These are phyloP conservation scores for Elsinoe batatas DNA, from an alignment of 2,329 filamentous ascomycete genomes.

Conservation along the genomic window DNA sequence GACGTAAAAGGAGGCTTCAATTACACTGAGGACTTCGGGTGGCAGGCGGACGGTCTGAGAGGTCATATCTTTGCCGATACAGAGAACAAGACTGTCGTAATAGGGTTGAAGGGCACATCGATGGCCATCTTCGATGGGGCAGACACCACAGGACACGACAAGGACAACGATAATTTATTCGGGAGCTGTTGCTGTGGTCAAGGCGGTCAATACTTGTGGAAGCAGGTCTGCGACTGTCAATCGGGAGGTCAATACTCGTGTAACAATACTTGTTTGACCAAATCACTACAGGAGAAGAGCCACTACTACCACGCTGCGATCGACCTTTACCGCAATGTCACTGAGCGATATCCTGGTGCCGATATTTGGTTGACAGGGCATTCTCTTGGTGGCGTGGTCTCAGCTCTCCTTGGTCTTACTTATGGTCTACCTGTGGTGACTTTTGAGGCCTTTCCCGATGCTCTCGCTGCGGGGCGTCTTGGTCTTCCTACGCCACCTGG, in stretches of 20 bases:
- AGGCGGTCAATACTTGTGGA: constrained; percentile 78
- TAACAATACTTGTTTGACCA: constrained; percentile 75
- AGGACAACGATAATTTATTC: constrained; percentile 88
- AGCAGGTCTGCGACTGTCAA: constrained; percentile 74
- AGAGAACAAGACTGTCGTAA: constrained; percentile 72
- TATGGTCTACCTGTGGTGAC: constrained; percentile 79
- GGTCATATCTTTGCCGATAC: constrained; percentile 87
- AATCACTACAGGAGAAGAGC: constrained; percentile 66
- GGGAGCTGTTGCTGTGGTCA: constrained; percentile 94
- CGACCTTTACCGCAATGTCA: constrained; percentile 82
- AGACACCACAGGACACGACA: constrained; percentile 73
- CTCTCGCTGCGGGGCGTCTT: constrained; percentile 67
- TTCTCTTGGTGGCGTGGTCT: constrained; percentile 77
- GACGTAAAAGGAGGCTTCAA: constrained; percentile 69
- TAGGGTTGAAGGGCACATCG: constrained; percentile 65
- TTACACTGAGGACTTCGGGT: constrained; percentile 75
- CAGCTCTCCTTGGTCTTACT: constrained; percentile 71
- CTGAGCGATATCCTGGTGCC: constrained; percentile 67
- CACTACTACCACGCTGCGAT: constrained; percentile 82
- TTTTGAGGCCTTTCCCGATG: constrained; percentile 83
- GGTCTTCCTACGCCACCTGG: constrained; percentile 75
- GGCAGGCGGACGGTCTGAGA: constrained; percentile 74
- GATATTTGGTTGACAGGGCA: constrained; percentile 82
- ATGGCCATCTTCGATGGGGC: constrained; percentile 88
- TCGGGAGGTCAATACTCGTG: constrained; percentile 73